Evolutionary conservation across 1,284 basidiomycete species (phyloP), one percentile per base, ranked within the genome.

Genomic region (Ganoderma lucidum): DNA sequence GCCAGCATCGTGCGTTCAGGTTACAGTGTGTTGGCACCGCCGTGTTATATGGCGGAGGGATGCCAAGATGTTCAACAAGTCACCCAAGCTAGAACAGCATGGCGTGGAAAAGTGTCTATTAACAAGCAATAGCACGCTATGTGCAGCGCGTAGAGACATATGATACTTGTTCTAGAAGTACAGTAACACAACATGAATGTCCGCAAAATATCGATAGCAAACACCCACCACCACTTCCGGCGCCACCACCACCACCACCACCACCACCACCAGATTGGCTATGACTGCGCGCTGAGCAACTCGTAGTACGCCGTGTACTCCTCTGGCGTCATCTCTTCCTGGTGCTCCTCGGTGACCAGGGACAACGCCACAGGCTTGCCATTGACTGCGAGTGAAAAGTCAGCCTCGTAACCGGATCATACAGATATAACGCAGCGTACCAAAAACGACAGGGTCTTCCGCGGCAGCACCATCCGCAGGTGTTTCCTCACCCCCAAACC

Each of bases 261-360:
- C n/a, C 35, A 35, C 35, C 35, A 35, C 8, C 35, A 35, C 35
- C 35, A 35, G 3, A 35, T 3, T 35, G 35, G 35, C 35, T 35
- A 68, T 41, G 71, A 67, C 17, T 67, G 65, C 12, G 75, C 68
- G 10, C 72, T 70, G 68, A 79, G 71, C 62, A 93, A 83, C 74
- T 92, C 88, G 76, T 90, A 94, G 81, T 88, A 94, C 35, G 88
- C 86, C n/a, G 88, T 89, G 76, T 94, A 95, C 79, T 95, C 93
- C 65, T 95, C 93, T 9, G 92, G 89, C 12, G 92, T 93, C 93
- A 95, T 95, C 75, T 90, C 78, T 63, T 94, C 93, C 74, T 94
- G 91, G 75, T 94, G 90, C 74, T 93, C 93, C 75, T 95, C 93
- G 12, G 91, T 94, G 62, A 95, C 86, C 71, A 87, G 81, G n/a